phyloP scores from a whole-genome alignment of 805 yeast genomes.

The Candida germanica region DNA sequence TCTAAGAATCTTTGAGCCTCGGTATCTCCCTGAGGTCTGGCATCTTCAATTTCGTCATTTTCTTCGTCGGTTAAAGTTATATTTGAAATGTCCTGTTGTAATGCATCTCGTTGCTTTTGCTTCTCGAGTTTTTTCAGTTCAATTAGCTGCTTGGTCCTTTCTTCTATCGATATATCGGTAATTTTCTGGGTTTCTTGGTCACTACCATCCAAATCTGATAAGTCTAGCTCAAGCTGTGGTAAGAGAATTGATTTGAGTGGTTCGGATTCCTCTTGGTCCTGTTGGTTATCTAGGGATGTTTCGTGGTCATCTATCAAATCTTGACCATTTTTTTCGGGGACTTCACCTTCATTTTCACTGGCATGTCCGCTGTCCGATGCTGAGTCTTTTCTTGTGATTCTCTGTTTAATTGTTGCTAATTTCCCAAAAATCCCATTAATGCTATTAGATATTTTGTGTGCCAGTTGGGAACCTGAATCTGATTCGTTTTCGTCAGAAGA shows the following conservation, averaged over 20 bases:
- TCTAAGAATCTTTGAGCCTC: slow-evolving; percentile 33
- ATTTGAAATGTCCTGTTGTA: slow-evolving; percentile 32
- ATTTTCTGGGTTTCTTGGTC: not conserved
- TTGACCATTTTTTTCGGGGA: not conserved
- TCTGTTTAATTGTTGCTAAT: slow-evolving; percentile 24
- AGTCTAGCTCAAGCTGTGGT: slow-evolving; percentile 29
- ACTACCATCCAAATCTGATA: slow-evolving; percentile 4
- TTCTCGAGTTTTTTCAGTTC: slow-evolving; percentile 19
- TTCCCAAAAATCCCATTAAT: slow-evolving; percentile 15
- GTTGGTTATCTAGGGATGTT: too few species aligned
- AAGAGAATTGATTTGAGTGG: slow-evolving; percentile 16
- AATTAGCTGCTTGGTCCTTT: slow-evolving; percentile 19
- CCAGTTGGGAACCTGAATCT: not conserved
- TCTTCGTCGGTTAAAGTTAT: slow-evolving; percentile 40
- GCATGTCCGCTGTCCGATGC: slow-evolving; percentile 14
- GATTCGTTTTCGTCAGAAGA: not conserved
- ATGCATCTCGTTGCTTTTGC: slow-evolving; percentile 13
- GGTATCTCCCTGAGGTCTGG: slow-evolving; percentile 21
- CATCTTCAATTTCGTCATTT: slow-evolving; percentile 23
- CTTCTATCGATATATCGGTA: slow-evolving; percentile 5
- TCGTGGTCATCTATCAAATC: too few species aligned
- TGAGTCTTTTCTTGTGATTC: slow-evolving; percentile 12
- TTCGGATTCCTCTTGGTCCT: not conserved
- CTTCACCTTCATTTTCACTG: slow-evolving; percentile 9
- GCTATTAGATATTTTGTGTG: not conserved